A percentile compares a stretch with the other conserved stretches of the same genome.
phyloP scores from a whole-genome alignment of 31 red algal species.

The Asparagopsis taxiformis region DNA sequence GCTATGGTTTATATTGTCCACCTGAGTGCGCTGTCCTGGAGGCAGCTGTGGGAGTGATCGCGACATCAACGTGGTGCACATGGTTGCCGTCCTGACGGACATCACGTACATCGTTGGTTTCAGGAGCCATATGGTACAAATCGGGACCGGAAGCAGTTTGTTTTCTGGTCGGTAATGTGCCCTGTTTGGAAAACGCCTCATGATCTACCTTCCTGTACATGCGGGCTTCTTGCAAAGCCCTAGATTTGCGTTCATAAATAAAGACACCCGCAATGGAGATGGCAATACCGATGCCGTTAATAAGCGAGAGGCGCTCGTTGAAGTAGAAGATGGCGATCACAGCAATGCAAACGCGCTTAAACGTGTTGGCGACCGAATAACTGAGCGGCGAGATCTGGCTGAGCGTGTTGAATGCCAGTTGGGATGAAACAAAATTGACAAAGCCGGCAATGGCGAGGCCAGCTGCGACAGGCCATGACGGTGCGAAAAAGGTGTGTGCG shows the following conservation, averaged over 20 bases:
- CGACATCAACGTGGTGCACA: constrained; percentile 24
- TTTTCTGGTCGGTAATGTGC: constrained; percentile 26
- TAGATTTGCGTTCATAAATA: constrained; percentile 53
- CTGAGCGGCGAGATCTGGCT: constrained; percentile 48
- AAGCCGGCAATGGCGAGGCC: constrained; percentile 39
- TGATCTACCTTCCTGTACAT: constrained; percentile 25
- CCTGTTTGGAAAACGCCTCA: constrained; percentile 1
- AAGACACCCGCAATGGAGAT: constrained; percentile 61
- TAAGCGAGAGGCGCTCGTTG: constrained; percentile 46
- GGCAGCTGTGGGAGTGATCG: constrained; percentile 14
- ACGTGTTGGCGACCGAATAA: constrained; percentile 71
- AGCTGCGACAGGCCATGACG: constrained; percentile 32
- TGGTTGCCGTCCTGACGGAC: constrained; percentile 18
- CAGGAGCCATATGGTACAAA: constrained; percentile 28
- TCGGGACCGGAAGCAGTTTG: constrained; percentile 45
- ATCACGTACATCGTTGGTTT: constrained; percentile 14
- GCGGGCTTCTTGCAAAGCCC: constrained; percentile 32
- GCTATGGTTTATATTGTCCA: constrained; percentile 28
- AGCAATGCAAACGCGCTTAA: constrained; percentile 56
- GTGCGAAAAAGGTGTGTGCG: constrained; percentile 14
- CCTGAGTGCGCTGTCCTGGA: constrained; percentile 22
- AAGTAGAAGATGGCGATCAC: constrained; percentile 50
- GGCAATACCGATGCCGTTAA: constrained; percentile 52
- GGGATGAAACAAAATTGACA: constrained; percentile 67
- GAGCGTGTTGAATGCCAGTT: constrained; percentile 66